These are phyloP conservation scores for Magnaporthiopsis rhizophila DNA, from an alignment of 2,329 filamentous ascomycete species.

Conservation along the genomic window DNA sequence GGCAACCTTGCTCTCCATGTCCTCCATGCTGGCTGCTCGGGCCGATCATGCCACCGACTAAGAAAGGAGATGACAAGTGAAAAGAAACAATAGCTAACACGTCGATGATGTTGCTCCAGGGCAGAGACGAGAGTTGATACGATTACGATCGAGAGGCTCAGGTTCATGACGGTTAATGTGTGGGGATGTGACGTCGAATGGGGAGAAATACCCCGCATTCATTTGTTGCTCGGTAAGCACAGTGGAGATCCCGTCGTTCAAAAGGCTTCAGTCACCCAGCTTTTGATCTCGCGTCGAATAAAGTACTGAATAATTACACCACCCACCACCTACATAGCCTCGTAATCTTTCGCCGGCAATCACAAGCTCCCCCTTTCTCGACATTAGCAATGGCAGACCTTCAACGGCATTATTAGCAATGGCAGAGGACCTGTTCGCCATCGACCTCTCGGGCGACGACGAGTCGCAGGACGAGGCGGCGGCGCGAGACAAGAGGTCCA, in stretches of 20 bases:
- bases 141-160: neutral
- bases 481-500: neutral
- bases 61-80: no score
- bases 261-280: neutral
- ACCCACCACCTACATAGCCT: neutral
- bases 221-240: neutral
- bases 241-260: neutral
- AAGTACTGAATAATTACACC: neutral
- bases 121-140: no score
- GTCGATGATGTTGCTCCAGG: neutral
- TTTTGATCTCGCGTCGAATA: neutral
- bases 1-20: constrained; percentile 71
- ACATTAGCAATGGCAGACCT: constrained; percentile 2
- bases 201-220: neutral
- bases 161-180: neutral
- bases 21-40: neutral
- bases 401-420: neutral
- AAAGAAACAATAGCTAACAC: neutral
- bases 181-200: neutral
- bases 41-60: neutral
- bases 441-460: constrained; percentile 4
- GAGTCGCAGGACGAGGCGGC: neutral
- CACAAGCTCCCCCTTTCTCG: neutral
- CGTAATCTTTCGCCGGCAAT: neutral
- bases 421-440: constrained; percentile 5